Evolutionary conservation across 345 rosid species (phyloP).

Genomic region (Bruguiera gymnorhiza): DNA sequence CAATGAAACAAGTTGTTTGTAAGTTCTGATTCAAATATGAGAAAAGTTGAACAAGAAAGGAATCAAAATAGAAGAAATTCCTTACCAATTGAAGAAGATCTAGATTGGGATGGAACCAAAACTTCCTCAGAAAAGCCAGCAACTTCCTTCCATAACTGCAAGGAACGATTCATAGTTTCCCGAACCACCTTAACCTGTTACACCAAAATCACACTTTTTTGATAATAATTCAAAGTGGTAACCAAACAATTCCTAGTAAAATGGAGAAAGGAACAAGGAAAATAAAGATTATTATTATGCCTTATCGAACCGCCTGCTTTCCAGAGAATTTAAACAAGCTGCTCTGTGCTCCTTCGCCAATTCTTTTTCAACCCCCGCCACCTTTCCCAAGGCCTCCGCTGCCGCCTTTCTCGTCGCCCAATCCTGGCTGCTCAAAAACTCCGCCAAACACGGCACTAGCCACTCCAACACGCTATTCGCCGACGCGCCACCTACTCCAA

Average conservation of each 20-base stretch:
- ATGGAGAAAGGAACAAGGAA: not conserved
- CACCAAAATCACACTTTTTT: not conserved
- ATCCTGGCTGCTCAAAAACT: slow-evolving; percentile 65
- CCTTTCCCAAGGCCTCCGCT: slow-evolving; percentile 72
- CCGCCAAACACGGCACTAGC: slow-evolving; percentile 57
- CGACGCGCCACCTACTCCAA: slow-evolving; percentile 53
- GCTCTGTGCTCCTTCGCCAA: slow-evolving; percentile 52
- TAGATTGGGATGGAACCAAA: slow-evolving; percentile 37
- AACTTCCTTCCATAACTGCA: slow-evolving; percentile 76
- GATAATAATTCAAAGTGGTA: not conserved
- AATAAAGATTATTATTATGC: slow-evolving; percentile 26
- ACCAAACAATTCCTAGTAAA: not conserved
- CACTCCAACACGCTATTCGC: slow-evolving; percentile 56
- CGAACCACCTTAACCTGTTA: slow-evolving; percentile 79
- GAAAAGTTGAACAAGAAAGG: not conserved
- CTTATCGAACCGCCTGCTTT: slow-evolving; percentile 79
- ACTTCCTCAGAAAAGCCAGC: slow-evolving; percentile 42
- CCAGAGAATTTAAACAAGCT: slow-evolving; percentile 46
- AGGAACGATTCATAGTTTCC: slow-evolving; percentile 74
- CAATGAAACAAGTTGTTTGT: not conserved
- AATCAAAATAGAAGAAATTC: not conserved
- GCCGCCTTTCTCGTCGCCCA: slow-evolving; percentile 93
- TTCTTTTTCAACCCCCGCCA: slow-evolving; percentile 56
- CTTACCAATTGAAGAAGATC: slow-evolving; percentile 46
- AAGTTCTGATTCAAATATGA: not conserved